phyloP scores from a whole-genome alignment of 352 stramenopile genomes.

The Plasmopara viticola region DNA sequence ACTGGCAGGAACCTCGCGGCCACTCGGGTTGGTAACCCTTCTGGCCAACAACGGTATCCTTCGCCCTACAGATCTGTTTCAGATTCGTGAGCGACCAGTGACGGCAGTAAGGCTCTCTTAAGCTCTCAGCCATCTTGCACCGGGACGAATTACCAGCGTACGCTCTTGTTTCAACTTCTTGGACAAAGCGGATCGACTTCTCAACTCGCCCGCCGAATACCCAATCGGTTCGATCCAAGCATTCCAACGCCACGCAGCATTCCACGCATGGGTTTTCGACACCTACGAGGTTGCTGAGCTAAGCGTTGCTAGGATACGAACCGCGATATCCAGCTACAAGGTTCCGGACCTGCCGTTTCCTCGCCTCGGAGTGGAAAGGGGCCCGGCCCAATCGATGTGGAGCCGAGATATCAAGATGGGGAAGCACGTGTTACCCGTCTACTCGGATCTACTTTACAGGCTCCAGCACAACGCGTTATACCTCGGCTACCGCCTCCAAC shows the following conservation, averaged over 20 bases:
- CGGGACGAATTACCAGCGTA: background rate
- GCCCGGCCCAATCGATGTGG: background rate
- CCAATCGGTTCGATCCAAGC: background rate
- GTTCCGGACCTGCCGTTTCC: background rate
- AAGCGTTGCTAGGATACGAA: background rate
- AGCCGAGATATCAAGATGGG: background rate
- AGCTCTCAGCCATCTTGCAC: background rate
- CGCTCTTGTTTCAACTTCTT: constrained; percentile 17
- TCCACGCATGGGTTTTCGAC: background rate
- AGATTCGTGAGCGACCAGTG: background rate
- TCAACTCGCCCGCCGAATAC: constrained; percentile 1
- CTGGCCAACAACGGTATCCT: background rate
- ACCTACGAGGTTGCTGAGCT: background rate
- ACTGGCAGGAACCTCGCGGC: background rate
- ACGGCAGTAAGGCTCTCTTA: background rate
- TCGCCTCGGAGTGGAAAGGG: background rate
- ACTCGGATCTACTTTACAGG: background rate
- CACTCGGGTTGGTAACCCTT: background rate
- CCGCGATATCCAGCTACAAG: background rate
- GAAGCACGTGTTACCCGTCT: background rate
- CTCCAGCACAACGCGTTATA: background rate
- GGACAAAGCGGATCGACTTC: constrained; percentile 13
- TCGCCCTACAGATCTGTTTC: background rate
- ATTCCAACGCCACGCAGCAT: background rate
- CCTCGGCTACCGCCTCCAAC: background rate